A percentile compares a stretch with the other conserved stretches of the same genome.
Conservation (phyloP, 2,329 filamentous ascomycete species). For the Alternaria alternata region DNA sequence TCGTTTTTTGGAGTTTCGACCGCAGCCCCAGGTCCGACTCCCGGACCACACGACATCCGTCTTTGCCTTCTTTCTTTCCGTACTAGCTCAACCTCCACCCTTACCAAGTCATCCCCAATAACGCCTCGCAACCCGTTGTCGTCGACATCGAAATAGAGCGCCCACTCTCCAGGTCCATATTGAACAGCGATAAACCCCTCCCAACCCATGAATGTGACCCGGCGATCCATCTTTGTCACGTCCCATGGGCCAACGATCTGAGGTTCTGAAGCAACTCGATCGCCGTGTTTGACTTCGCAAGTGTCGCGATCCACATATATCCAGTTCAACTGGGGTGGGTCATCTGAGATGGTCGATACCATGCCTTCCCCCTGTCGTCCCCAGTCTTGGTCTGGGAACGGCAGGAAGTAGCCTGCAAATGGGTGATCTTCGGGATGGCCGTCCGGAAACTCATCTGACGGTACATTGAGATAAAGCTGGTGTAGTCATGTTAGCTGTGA, state of each 20-base stretch:
- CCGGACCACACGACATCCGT: neutral
- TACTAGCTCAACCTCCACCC: slow-evolving; percentile 25
- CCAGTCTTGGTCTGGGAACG: slow-evolving; percentile 61
- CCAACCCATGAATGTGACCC: slow-evolving; percentile 36
- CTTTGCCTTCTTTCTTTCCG: slow-evolving; percentile 22
- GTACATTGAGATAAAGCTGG: slow-evolving; percentile 23
- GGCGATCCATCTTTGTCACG: slow-evolving; percentile 31
- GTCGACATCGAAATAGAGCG: slow-evolving; percentile 55
- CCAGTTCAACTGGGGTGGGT: slow-evolving; percentile 45
- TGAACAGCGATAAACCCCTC: slow-evolving; percentile 40
- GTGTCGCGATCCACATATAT: slow-evolving; percentile 39
- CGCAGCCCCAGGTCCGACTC: neutral
- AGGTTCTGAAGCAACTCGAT: slow-evolving; percentile 31
- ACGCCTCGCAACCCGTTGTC: slow-evolving; percentile 36
- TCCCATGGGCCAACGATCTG: slow-evolving; percentile 37
- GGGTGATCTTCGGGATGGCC: slow-evolving; percentile 53
- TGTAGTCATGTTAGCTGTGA: neutral
- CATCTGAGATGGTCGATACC: slow-evolving; percentile 59
- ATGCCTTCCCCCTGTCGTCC: slow-evolving; percentile 52
- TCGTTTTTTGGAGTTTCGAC: neutral
- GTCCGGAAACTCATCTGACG: slow-evolving; percentile 26
- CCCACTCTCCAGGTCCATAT: slow-evolving; percentile 35
- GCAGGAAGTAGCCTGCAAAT: slow-evolving; percentile 64
- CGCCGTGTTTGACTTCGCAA: slow-evolving; percentile 37
- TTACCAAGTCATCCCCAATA: slow-evolving; percentile 15